Evolutionary conservation across 768 basidiomycete species (phyloP).

Genomic region (Termitomyces sp.): DNA sequence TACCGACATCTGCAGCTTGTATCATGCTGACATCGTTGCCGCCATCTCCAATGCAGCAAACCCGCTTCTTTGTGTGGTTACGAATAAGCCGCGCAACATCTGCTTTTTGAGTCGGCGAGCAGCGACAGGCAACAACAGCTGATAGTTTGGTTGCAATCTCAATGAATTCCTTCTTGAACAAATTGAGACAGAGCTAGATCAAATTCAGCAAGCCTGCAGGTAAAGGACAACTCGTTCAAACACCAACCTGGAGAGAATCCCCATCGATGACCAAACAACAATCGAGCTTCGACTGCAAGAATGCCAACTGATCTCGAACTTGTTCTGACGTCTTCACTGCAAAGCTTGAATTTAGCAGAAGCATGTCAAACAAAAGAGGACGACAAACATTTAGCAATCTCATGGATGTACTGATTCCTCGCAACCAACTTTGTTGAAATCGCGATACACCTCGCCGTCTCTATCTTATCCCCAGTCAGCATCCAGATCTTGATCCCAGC

Average conservation of each 20-base stretch:
- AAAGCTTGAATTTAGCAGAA: slow-evolving; percentile 1
- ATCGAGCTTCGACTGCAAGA: slow-evolving; percentile 90
- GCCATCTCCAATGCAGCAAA: slow-evolving; percentile 98
- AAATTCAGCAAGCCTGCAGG: neutral
- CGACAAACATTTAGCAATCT: slow-evolving; percentile 82
- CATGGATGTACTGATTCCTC: slow-evolving; percentile 95
- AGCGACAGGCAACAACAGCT: slow-evolving; percentile 95
- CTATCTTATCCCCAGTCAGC: slow-evolving; percentile 98
- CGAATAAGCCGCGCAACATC: slow-evolving; percentile 95
- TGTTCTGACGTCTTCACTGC: slow-evolving; percentile 85
- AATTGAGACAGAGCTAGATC: slow-evolving; percentile 77
- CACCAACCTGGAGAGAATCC: slow-evolving; percentile 81
- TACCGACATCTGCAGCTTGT: slow-evolving; percentile 96
- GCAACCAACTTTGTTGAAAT: slow-evolving; percentile 96
- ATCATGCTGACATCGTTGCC: slow-evolving; percentile 99
- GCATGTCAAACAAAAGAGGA: neutral
- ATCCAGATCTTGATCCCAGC: slow-evolving; percentile 99
- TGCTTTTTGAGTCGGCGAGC: slow-evolving; percentile 98
- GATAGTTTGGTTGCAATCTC: slow-evolving; percentile 95
- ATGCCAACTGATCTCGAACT: slow-evolving; percentile 84
- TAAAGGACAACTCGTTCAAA: neutral
- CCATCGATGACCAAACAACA: slow-evolving; percentile 99
- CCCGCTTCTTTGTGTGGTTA: slow-evolving; percentile 84
- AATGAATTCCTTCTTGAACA: slow-evolving; percentile 93
- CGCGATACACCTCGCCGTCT: slow-evolving; percentile 97